Conservation (phyloP, 2,329 filamentous ascomycete genomes). For the Epichloe glyceriae region DNA sequence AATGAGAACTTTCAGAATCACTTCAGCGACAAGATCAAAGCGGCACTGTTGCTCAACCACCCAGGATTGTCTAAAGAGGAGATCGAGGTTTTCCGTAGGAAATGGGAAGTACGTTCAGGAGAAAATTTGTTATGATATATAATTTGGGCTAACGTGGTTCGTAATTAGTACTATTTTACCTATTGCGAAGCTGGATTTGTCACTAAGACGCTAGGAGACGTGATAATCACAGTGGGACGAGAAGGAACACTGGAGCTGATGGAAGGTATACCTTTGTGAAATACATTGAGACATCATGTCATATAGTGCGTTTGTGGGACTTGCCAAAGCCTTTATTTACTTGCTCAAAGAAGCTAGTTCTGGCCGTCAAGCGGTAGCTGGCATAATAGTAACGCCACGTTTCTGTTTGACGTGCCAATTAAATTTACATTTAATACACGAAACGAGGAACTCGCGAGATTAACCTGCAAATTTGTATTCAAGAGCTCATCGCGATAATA, state of each 20-base stretch:
- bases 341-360: neutral
- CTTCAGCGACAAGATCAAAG: conserved; percentile 47
- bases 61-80: conserved; percentile 45
- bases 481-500: too few relatives aligned
- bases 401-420: neutral
- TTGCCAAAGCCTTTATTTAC: neutral
- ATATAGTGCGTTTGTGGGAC: neutral
- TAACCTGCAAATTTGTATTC: neutral
- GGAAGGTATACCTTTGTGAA: conserved; percentile 52
- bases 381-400: neutral
- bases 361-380: neutral
- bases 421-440: neutral
- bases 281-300: neutral
- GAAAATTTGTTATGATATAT: neutral
- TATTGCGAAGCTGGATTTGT: conserved; percentile 65
- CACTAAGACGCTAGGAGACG: conserved; percentile 59
- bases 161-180: conserved; percentile 52
- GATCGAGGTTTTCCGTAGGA: conserved; percentile 53
- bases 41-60: conserved; percentile 46
- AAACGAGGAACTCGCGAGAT: neutral
- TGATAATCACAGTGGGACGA: conserved; percentile 56
- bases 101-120: conserved; percentile 47
- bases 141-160: conserved; percentile 7
- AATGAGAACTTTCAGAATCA: conserved; percentile 50
- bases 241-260: conserved; percentile 55